A percentile compares a stretch with the other conserved stretches of the same genome.
Conservation (phyloP, 192 early-diverging fungal genomes). For the Coemansia sp. region DNA sequence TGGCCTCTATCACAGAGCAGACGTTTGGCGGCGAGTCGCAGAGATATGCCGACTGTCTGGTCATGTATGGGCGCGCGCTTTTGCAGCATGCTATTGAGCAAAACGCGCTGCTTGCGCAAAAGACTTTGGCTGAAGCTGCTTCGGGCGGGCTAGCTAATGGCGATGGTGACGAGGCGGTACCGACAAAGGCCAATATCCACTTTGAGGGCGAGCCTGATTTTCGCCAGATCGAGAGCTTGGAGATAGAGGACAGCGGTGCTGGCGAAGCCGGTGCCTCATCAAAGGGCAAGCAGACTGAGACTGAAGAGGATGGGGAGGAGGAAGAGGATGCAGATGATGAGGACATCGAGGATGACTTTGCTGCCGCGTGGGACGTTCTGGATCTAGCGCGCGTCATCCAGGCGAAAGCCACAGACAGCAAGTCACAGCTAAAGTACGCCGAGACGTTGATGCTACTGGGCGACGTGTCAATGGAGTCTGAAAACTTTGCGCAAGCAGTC, state of each 20-base stretch:
- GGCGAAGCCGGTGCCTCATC: constrained; percentile 34
- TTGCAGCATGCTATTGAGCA: constrained; percentile 70
- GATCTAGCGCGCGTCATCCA: constrained; percentile 82
- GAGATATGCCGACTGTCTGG: constrained; percentile 65
- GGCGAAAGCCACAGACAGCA: constrained; percentile 52
- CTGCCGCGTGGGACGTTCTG: constrained; percentile 78
- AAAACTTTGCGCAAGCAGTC: constrained; percentile 54
- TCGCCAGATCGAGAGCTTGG: constrained; percentile 34
- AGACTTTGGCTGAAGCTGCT: constrained; percentile 49
- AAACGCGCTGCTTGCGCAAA: constrained; percentile 67
- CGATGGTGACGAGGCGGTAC: constrained; percentile 5
- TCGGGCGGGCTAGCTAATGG: constrained; percentile 22
- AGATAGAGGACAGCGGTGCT: constrained; percentile 12
- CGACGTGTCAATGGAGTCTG: constrained; percentile 83
- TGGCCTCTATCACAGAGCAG: constrained; percentile 61
- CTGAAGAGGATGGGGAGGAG: constrained; percentile 11
- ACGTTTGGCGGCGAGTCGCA: constrained; percentile 58
- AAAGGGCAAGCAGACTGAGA: constrained; percentile 44
- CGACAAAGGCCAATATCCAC: constrained; percentile 53
- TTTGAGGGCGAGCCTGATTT: constrained; percentile 67
- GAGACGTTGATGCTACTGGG: constrained; percentile 62
- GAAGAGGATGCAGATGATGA: constrained; percentile 43
- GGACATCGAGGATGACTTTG: constrained; percentile 58
- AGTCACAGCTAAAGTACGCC: constrained; percentile 65
- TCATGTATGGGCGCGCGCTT: constrained; percentile 70